phyloP scores from a whole-genome alignment of 2,329 filamentous ascomycete genomes.

The Xylogone sp. region DNA sequence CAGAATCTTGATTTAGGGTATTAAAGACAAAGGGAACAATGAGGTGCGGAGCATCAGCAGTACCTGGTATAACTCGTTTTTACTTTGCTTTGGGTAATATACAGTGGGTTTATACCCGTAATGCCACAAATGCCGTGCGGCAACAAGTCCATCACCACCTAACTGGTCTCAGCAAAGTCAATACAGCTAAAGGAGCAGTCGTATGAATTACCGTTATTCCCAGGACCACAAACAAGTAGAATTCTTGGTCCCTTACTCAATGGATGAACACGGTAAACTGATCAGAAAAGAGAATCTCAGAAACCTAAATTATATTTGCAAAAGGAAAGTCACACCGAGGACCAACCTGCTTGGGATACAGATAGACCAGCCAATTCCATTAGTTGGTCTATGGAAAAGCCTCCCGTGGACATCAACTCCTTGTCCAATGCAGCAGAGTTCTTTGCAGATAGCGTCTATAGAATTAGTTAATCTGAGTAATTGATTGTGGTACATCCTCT shows the following conservation, averaged over 20 bases:
- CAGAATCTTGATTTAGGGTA: no score
- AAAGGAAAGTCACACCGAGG: not conserved
- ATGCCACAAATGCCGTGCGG: conserved; percentile 84
- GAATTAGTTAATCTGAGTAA: not conserved
- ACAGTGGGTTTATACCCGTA: conserved; percentile 88
- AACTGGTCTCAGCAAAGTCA: not conserved
- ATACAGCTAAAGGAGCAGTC: not conserved
- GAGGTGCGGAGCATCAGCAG: conserved; percentile 15
- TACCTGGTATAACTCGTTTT: conserved; percentile 86
- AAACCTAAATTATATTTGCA: not conserved
- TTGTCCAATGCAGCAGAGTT: conserved; percentile 85
- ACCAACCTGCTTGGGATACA: conserved; percentile 80
- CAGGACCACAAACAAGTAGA: conserved; percentile 87
- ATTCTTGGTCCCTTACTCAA: conserved; percentile 66
- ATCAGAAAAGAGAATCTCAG: not conserved
- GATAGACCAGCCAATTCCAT: conserved; percentile 96
- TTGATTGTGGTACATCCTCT: not conserved
- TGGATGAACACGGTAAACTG: conserved; percentile 83
- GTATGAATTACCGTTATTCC: conserved; percentile 56
- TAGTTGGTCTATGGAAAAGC: conserved; percentile 91
- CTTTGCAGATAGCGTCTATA: conserved; percentile 78
- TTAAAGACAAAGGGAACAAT: no score
- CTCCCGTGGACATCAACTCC: conserved; percentile 85
- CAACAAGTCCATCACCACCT: conserved; percentile 94
- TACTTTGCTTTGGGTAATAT: conserved; percentile 90